Evolutionary conservation across 2,329 filamentous ascomycete genomes (phyloP).

Genomic region (Ascochyta fabae): DNA sequence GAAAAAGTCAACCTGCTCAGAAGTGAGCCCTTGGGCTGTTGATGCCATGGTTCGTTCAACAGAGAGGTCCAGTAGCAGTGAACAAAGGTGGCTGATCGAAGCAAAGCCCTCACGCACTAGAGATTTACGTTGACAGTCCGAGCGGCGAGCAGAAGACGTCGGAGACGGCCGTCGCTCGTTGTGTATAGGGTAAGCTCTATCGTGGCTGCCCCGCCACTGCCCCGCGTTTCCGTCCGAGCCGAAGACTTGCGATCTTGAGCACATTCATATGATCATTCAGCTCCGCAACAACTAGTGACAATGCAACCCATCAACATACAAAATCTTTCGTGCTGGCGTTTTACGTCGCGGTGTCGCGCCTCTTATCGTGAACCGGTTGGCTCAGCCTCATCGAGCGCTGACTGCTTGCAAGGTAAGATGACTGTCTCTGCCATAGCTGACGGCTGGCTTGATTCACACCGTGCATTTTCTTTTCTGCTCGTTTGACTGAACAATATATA

Average conservation of each 20-base stretch:
- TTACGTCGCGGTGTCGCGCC: no score
- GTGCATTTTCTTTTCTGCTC: no score
- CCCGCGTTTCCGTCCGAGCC: slow-evolving; percentile 8
- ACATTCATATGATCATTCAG: no score
- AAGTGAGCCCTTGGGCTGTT: slow-evolving; percentile 64
- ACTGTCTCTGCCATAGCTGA: no score
- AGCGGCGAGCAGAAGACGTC: slow-evolving; percentile 19
- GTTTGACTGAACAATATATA: no score
- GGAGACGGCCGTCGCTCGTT: slow-evolving; percentile 30
- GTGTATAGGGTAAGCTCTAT: slow-evolving; percentile 7
- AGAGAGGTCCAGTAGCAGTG: background rate
- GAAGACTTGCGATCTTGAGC: background rate
- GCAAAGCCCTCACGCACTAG: background rate
- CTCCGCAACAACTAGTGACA: no score
- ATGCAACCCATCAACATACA: no score
- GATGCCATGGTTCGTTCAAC: slow-evolving; percentile 25
- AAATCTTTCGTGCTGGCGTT: no score
- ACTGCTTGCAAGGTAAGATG: no score
- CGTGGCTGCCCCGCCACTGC: slow-evolving; percentile 13
- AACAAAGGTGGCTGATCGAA: background rate
- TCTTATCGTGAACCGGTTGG: no score
- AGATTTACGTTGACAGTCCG: slow-evolving; percentile 3
- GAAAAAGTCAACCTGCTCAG: slow-evolving; percentile 75
- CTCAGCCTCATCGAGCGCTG: no score
- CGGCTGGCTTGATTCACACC: no score